phyloP scores from a whole-genome alignment of 805 yeast genomes.

The Saturnispora diversa region DNA sequence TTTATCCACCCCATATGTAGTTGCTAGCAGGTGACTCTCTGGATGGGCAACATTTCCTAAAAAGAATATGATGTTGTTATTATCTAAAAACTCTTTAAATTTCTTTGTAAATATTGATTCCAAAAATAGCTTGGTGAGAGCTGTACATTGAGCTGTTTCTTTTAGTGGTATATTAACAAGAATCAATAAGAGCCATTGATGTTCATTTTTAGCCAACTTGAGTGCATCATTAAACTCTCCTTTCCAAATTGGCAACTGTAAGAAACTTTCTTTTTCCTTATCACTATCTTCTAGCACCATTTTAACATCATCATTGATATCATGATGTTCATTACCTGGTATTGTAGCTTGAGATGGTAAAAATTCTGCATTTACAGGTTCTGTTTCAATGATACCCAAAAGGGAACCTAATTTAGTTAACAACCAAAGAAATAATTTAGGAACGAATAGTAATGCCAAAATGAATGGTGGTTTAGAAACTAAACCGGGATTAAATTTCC shows the following conservation, averaged over 20 bases:
- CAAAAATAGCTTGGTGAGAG: constrained; percentile 26
- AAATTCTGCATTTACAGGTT: constrained; percentile 24
- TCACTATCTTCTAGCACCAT: constrained; percentile 23
- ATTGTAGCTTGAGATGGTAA: constrained; percentile 20
- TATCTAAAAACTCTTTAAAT: constrained; percentile 31
- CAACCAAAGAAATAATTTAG: constrained; percentile 38
- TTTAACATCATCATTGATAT: constrained; percentile 17
- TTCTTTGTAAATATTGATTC: constrained; percentile 29
- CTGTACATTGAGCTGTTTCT: constrained; percentile 26
- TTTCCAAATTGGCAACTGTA: constrained; percentile 22
- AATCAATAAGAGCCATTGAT: constrained; percentile 47
- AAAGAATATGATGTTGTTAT: constrained; percentile 47
- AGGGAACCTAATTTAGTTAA: constrained; percentile 31
- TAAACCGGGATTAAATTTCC: constrained; percentile 31
- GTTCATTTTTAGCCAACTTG: constrained; percentile 31
- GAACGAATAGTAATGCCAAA: constrained; percentile 47
- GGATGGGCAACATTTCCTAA: constrained; percentile 56
- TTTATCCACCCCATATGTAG: constrained; percentile 41
- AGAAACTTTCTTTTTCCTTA: not conserved
- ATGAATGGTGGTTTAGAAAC: constrained; percentile 30
- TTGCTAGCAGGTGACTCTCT: constrained; percentile 61
- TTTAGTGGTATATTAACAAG: constrained; percentile 41
- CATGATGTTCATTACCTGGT: constrained; percentile 16
- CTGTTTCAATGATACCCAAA: constrained; percentile 26
- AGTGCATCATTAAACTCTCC: constrained; percentile 38